Conservation (phyloP, 129 eudicot species). For the Oenanthe sinensis region DNA sequence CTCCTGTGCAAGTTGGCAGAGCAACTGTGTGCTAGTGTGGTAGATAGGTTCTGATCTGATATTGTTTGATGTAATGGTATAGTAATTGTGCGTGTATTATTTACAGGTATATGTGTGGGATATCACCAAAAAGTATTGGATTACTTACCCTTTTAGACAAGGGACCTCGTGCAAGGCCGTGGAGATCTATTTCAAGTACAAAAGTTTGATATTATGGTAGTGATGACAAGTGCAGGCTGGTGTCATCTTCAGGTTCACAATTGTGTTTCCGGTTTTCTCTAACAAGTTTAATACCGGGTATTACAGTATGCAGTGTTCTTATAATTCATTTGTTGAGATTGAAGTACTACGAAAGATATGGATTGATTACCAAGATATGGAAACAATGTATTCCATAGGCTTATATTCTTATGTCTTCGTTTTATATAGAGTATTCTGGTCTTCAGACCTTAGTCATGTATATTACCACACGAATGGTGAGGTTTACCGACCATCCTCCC, state of each 20-base stretch:
- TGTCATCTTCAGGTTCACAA: constrained; percentile 6
- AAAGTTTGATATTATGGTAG: constrained; percentile 23
- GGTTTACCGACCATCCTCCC: neutral
- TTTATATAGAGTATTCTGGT: neutral
- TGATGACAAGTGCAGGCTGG: neutral
- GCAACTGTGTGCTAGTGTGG: neutral
- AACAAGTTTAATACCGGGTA: neutral
- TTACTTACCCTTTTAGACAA: constrained; percentile 55
- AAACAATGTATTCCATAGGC: neutral
- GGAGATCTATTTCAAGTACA: constrained; percentile 61
- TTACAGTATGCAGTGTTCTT: constrained; percentile 19
- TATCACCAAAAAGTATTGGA: constrained; percentile 44
- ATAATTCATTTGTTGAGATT: constrained; percentile 13
- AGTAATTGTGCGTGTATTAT: neutral
- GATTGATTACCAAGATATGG: neutral
- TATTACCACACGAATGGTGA: neutral
- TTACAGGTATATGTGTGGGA: constrained; percentile 52
- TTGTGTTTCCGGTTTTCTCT: constrained; percentile 1
- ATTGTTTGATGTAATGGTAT: neutral
- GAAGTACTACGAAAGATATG: constrained; percentile 9
- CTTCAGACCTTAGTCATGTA: neutral
- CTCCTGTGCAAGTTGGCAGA: neutral
- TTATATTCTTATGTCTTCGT: neutral
- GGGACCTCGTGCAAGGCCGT: constrained; percentile 51
- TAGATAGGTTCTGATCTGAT: neutral